These are phyloP conservation scores for Trichosporon sp. DNA, from an alignment of 1,284 basidiomycete species.

Conservation along the genomic window DNA sequence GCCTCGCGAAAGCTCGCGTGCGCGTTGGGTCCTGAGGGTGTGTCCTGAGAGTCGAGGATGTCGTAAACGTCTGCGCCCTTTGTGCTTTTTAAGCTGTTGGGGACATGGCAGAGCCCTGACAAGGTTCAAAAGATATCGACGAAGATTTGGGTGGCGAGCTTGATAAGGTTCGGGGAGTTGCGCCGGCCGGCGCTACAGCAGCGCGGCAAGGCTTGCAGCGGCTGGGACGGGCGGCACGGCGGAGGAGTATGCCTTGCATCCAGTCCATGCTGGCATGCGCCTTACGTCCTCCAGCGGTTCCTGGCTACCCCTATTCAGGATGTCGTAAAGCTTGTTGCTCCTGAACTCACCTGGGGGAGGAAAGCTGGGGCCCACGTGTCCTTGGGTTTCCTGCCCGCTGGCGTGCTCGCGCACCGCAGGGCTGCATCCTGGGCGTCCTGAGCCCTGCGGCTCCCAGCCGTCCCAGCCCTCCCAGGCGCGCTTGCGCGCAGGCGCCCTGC, in stretches of 20 bases:
- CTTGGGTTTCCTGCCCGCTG: neutral
- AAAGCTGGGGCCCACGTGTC: neutral
- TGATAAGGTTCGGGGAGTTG: neutral
- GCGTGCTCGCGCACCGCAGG: neutral
- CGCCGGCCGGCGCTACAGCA: neutral
- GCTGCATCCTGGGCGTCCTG: neutral
- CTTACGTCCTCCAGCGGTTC: neutral
- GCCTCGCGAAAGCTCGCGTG: neutral
- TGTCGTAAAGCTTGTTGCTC: neutral
- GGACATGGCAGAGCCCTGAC: neutral
- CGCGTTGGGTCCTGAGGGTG: neutral
- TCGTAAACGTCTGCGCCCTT: neutral
- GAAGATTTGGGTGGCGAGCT: neutral
- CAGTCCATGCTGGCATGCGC: neutral
- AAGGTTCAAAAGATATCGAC: neutral
- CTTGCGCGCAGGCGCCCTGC: no score
- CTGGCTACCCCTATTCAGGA: neutral
- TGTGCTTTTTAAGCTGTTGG: neutral
- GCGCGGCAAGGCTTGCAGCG: neutral
- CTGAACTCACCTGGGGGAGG: neutral
- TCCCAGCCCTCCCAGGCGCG: no score
- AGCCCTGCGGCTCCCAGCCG: neutral
- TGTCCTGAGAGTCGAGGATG: neutral
- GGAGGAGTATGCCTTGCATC: neutral
- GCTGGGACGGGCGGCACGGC: neutral